These are phyloP conservation scores for Plasmodium gaboni DNA, from an alignment of 169 alveolate species.

Conservation along the genomic window DNA sequence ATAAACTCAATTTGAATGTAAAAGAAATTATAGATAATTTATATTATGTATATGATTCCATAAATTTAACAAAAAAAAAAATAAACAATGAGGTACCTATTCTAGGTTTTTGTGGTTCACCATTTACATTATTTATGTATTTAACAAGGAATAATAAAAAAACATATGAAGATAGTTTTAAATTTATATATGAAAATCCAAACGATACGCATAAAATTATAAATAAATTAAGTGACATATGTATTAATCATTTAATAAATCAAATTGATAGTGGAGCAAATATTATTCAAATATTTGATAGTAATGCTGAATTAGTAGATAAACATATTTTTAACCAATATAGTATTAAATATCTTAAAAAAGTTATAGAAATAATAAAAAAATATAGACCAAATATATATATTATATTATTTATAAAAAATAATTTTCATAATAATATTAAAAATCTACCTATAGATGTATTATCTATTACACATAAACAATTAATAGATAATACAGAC, in stretches of 20 bases:
- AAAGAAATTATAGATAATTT: slow-evolving; percentile 76
- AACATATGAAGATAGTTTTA: slow-evolving; percentile 78
- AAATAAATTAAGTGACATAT: slow-evolving; percentile 75
- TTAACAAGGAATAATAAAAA: slow-evolving; percentile 87
- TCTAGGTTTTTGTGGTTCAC: slow-evolving; percentile 90
- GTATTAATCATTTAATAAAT: slow-evolving; percentile 80
- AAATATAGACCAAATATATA: slow-evolving; percentile 27
- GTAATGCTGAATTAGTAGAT: slow-evolving; percentile 77
- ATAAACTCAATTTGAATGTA: slow-evolving; percentile 55
- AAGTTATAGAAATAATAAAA: slow-evolving; percentile 38
- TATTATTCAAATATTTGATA: slow-evolving; percentile 82
- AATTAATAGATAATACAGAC: not conserved
- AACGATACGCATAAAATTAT: slow-evolving; percentile 80
- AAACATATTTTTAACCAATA: slow-evolving; percentile 72
- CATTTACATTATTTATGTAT: slow-evolving; percentile 87
- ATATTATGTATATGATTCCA: slow-evolving; percentile 86
- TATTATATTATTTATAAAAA: slow-evolving; percentile 44
- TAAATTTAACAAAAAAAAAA: slow-evolving; percentile 77
- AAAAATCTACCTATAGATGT: slow-evolving; percentile 24
- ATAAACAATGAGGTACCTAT: slow-evolving; percentile 84
- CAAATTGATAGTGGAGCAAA: slow-evolving; percentile 89
- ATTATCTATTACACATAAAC: slow-evolving; percentile 61
- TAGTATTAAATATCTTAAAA: slow-evolving; percentile 48
- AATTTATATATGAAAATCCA: slow-evolving; percentile 79
- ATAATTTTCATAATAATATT: slow-evolving; percentile 39